Evolutionary conservation across 805 yeast genomes (phyloP).

Genomic region (Ogataea salicorniae): DNA sequence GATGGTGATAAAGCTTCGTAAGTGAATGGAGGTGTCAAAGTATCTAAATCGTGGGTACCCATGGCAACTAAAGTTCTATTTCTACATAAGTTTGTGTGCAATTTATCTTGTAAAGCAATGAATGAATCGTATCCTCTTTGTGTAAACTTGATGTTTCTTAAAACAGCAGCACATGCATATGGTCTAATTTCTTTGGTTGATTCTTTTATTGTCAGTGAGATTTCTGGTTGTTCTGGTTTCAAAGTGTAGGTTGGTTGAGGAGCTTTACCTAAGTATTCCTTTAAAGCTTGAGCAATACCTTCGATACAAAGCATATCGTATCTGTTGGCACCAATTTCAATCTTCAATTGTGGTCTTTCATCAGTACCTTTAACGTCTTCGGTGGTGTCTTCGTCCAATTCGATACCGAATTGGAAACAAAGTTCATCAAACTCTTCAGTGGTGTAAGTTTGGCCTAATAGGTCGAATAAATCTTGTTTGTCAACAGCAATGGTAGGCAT

Average conservation of each 20-base stretch:
- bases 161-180: slow-evolving; percentile 90
- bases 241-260: slow-evolving; percentile 64
- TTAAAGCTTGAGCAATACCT: slow-evolving; percentile 93
- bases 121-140: slow-evolving; percentile 88
- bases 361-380: slow-evolving; percentile 63
- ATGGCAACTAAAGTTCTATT: slow-evolving; percentile 96
- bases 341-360: slow-evolving; percentile 94
- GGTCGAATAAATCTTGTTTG: slow-evolving; percentile 82
- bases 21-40: slow-evolving; percentile 68
- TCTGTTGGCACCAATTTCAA: slow-evolving; percentile 97
- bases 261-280: slow-evolving; percentile 75
- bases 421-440: slow-evolving; percentile 94
- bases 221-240: slow-evolving; percentile 54
- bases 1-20: slow-evolving; percentile 81
- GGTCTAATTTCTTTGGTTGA: slow-evolving; percentile 78
- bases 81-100: slow-evolving; percentile 93
- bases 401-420: slow-evolving; percentile 96
- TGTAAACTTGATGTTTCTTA: slow-evolving; percentile 77
- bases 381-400: slow-evolving; percentile 95
- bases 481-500: slow-evolving; percentile 99
- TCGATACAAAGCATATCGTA: slow-evolving; percentile 97
- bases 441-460: slow-evolving; percentile 64
- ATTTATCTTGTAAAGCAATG: slow-evolving; percentile 92
- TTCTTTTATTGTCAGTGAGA: slow-evolving; percentile 65
- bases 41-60: slow-evolving; percentile 95